Base-by-base conservation (phyloP, 495 filamentous ascomycete genomes). In the Neurospora africana region DNA sequence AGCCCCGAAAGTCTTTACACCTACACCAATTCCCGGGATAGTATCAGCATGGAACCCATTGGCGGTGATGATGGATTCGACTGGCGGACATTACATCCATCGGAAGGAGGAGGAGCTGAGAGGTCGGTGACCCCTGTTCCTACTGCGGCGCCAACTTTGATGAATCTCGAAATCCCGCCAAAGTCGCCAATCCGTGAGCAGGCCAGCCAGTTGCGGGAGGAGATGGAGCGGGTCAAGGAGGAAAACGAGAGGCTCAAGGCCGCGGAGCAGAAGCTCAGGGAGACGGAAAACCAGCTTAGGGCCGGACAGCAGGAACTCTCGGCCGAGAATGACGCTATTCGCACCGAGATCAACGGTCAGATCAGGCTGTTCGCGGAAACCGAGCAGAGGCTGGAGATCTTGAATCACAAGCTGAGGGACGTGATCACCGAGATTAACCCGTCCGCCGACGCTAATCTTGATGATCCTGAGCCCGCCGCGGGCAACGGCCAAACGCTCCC, bases 1-100 rank as follows among this genome's bases (percentile, higher is more conserved):
- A 91, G 87, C 72, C 88, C 89, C n/a, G 89, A 91, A 75, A 91
- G 88, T 78, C 85, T 90, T 71, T 87, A 88, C 75, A 86, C 85
- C 5, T 88, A 88, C 76, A 84, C 84, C 30, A 87, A 87, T 69
- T 80, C 83, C 19, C 82, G 85, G 69, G 83, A 85, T 71, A 87
- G 84, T 75, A 75, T 84, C 72, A 87, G 84, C 75, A 75, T 84
- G 73, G 84, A 84, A 30, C 77, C 76, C 21, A 79, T 84, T 43
- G 78, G 78, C 19, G 83, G 84, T 5, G 85, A 86, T 4, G 81
- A 87, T 70, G 86, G 87, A 15, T 95, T 95, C 75, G 92, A 96
- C 74, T 65, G 53, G 53, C 53, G 53, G 27, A 65, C 53, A 33
- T 19, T 65, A 35, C 53, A 65, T 3, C 53, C 53, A 0, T 9